Conservation (phyloP, 106 monocot species). For the Dendrobium nobile region DNA sequence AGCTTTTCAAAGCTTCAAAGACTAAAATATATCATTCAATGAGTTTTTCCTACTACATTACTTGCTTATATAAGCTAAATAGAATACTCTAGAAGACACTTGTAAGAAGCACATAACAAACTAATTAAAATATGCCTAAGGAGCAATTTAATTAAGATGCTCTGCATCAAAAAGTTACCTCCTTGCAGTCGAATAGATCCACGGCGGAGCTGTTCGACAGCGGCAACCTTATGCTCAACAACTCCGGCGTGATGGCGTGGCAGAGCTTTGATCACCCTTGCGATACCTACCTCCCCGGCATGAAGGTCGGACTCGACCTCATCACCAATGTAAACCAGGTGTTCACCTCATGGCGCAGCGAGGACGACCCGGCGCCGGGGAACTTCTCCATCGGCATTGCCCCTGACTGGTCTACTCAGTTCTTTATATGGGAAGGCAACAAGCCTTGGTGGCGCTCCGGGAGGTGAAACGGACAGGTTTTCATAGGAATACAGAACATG, state of each 20-base stretch:
- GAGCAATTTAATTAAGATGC: no score
- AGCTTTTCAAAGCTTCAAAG: no score
- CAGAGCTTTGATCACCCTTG: constrained; percentile 53
- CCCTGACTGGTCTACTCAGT: constrained; percentile 17
- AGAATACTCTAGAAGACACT: no score
- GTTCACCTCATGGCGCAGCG: constrained; percentile 42
- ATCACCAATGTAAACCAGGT: not conserved
- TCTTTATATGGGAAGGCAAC: constrained; percentile 17
- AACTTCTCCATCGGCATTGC: constrained; percentile 30
- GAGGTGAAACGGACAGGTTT: constrained; percentile 30
- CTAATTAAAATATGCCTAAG: no score
- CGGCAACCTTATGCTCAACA: constrained; percentile 36
- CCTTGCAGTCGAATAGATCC: constrained; percentile 5
- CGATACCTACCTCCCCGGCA: constrained; percentile 33
- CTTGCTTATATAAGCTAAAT: no score
- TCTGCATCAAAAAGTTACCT: no score
- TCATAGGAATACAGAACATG: constrained; percentile 33
- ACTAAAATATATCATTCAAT: no score
- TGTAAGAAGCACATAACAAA: no score
- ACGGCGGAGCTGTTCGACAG: constrained; percentile 2
- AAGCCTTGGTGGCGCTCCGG: constrained; percentile 36
- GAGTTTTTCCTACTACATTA: no score
- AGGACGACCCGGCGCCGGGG: constrained; percentile 32
- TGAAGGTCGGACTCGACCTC: constrained; percentile 24
- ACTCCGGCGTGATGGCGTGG: constrained; percentile 11